These are phyloP conservation scores for Calonectria pteridis DNA, from an alignment of 2,329 filamentous ascomycete genomes.

Conservation along the genomic window DNA sequence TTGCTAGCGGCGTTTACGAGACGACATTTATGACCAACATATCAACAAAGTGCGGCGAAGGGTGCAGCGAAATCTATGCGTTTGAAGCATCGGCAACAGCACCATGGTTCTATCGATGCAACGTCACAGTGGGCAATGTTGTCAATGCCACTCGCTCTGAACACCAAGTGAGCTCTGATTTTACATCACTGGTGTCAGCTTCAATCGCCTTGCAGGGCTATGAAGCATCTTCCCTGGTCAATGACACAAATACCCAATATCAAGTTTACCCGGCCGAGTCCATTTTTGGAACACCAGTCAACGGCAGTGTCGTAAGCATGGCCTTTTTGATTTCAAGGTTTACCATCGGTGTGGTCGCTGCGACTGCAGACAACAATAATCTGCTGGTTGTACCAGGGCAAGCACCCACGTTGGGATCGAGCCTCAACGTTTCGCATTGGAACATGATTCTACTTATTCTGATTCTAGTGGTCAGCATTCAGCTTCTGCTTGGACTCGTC, in stretches of 20 bases:
- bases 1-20: conserved; percentile 30
- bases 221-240: conserved; percentile 33
- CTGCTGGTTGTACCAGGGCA: conserved; percentile 43
- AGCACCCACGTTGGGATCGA: conserved; percentile 48
- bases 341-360: conserved; percentile 51
- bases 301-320: conserved; percentile 50
- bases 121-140: conserved; percentile 34
- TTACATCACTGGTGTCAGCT: conserved; percentile 34
- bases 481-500: not conserved
- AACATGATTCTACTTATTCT: not conserved
- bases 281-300: conserved; percentile 49
- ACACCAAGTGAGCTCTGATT: conserved; percentile 34
- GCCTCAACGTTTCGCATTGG: conserved; percentile 51
- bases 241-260: not conserved
- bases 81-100: conserved; percentile 35
- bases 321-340: conserved; percentile 53
- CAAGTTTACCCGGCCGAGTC: conserved; percentile 59
- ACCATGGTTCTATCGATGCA: conserved; percentile 42
- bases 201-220: conserved; percentile 42
- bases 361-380: conserved; percentile 48
- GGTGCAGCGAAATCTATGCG: conserved; percentile 38
- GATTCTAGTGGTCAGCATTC: not conserved
- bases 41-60: conserved; percentile 17
- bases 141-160: conserved; percentile 30
- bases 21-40: conserved; percentile 40